These are phyloP conservation scores for Sugiyamaella grinbergsii DNA, from an alignment of 1,139 yeast genomes.

Conservation along the genomic window DNA sequence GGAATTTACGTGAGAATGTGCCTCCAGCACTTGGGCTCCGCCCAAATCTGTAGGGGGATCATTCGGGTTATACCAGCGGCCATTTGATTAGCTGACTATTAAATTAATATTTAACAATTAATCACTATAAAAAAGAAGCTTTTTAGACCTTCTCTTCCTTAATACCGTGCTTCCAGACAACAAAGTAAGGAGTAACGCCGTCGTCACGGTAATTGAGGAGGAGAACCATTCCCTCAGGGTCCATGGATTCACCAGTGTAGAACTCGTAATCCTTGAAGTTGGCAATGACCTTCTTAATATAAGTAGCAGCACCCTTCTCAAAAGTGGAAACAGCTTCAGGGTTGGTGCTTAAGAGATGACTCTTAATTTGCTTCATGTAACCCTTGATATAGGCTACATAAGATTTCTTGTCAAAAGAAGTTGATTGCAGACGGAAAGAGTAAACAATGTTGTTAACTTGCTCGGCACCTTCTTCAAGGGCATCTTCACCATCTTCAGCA, in stretches of 20 bases:
- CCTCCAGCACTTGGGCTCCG: no score
- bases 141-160: slow-evolving; percentile 80
- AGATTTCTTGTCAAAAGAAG: slow-evolving; percentile 96
- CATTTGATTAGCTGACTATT: no score
- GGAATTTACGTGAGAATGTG: no score
- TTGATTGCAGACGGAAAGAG: slow-evolving; percentile 97
- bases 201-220: slow-evolving; percentile 99
- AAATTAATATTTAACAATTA: background rate
- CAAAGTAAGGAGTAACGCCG: slow-evolving; percentile 96
- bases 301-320: slow-evolving; percentile 95
- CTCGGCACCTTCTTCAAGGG: slow-evolving; percentile 77
- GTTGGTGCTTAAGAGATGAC: slow-evolving; percentile 78
- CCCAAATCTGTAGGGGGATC: no score
- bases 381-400: slow-evolving; percentile 95
- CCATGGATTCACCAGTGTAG: slow-evolving; percentile 99
- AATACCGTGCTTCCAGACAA: slow-evolving; percentile 99
- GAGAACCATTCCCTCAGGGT: slow-evolving; percentile 98
- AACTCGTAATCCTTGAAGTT: slow-evolving; percentile 99
- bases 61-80: no score
- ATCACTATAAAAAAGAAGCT: background rate
- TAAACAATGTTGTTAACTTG: slow-evolving; percentile 96
- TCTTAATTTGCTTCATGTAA: slow-evolving; percentile 96
- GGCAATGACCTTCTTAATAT: slow-evolving; percentile 92
- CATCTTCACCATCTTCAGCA: slow-evolving; percentile 88
- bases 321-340: slow-evolving; percentile 86